Conservation (phyloP, 1,284 basidiomycete genomes). For the Sparassis latifolia region DNA sequence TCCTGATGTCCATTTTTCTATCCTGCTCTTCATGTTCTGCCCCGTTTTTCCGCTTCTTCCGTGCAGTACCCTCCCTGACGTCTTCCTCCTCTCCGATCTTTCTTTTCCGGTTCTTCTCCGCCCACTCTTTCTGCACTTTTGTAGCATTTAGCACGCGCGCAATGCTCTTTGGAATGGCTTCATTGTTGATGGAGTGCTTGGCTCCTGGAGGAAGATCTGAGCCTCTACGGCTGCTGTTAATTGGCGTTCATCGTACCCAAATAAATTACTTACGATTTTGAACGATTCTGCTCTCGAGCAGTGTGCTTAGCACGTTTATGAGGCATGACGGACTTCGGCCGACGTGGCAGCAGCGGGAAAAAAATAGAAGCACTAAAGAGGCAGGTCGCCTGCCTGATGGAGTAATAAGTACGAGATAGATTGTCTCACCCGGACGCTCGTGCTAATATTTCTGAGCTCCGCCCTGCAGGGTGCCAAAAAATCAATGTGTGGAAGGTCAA, state of each 20-base stretch:
- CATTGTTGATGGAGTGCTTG: slow-evolving; percentile 25
- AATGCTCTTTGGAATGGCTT: slow-evolving; percentile 62
- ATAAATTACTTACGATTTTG: slow-evolving; percentile 30
- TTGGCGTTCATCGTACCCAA: slow-evolving; percentile 1
- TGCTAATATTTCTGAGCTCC: too few species aligned
- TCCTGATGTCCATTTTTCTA: slow-evolving; percentile 30
- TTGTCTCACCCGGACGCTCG: too few species aligned
- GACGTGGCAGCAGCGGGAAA: too few species aligned
- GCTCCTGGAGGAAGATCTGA: slow-evolving; percentile 24
- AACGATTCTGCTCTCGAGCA: slow-evolving; percentile 33
- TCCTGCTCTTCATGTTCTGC: slow-evolving; percentile 19
- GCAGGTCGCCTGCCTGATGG: too few species aligned
- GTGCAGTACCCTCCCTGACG: slow-evolving; percentile 16
- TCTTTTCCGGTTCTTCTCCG: slow-evolving; percentile 40
- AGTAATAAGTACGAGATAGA: too few species aligned
- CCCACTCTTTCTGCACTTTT: slow-evolving; percentile 48
- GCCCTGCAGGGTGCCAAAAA: too few species aligned
- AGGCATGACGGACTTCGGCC: slow-evolving; percentile 37
- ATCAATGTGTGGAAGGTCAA: too few species aligned
- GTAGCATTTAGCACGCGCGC: slow-evolving; percentile 58
- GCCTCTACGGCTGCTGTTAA: slow-evolving; percentile 30
- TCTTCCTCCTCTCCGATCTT: slow-evolving; percentile 28
- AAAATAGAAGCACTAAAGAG: too few species aligned
- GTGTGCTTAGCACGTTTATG: slow-evolving; percentile 57
- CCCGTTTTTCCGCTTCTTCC: slow-evolving; percentile 30